A percentile compares a stretch with the other conserved stretches of the same genome.
Conservation (phyloP, 768 basidiomycete species). For the Flagelloscypha sp. region DNA sequence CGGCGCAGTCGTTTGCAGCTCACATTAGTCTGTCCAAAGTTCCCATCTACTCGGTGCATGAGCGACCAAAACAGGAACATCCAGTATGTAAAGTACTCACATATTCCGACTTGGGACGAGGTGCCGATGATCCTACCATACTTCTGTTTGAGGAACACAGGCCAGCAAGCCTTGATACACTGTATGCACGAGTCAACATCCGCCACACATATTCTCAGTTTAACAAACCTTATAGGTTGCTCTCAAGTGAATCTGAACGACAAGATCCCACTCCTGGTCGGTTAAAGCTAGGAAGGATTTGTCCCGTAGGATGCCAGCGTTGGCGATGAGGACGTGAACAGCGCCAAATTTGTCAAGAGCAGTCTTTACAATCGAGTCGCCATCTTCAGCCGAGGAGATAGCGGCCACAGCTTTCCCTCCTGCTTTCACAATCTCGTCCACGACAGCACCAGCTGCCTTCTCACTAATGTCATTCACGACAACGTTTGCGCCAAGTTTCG, state of each 20-base stretch:
- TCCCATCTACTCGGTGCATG: slow-evolving; percentile 77
- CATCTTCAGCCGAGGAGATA: slow-evolving; percentile 86
- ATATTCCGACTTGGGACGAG: slow-evolving; percentile 87
- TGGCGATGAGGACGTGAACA: slow-evolving; percentile 83
- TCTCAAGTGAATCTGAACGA: slow-evolving; percentile 80
- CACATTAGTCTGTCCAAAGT: slow-evolving; percentile 91
- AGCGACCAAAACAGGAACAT: background rate
- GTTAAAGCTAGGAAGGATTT: slow-evolving; percentile 88
- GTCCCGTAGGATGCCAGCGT: slow-evolving; percentile 91
- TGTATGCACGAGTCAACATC: slow-evolving; percentile 18
- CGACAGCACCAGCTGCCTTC: slow-evolving; percentile 76
- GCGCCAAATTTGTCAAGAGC: slow-evolving; percentile 83
- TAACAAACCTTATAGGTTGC: slow-evolving; percentile 78
- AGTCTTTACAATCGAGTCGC: slow-evolving; percentile 78
- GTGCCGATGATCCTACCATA: slow-evolving; percentile 94
- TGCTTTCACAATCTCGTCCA: slow-evolving; percentile 77
- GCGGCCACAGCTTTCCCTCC: slow-evolving; percentile 85
- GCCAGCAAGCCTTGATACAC: slow-evolving; percentile 95
- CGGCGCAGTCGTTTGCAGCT: slow-evolving; percentile 10
- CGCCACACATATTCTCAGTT: background rate
- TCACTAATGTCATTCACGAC: slow-evolving; percentile 93
- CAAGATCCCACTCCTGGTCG: slow-evolving; percentile 90
- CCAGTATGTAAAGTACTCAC: slow-evolving; percentile 37
- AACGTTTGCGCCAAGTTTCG: slow-evolving; percentile 88
- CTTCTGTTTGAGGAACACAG: slow-evolving; percentile 92